Evolutionary conservation across 2,329 filamentous ascomycete genomes (phyloP), one percentile per base, ranked within the genome.

Genomic region (Polychaeton citri): DNA sequence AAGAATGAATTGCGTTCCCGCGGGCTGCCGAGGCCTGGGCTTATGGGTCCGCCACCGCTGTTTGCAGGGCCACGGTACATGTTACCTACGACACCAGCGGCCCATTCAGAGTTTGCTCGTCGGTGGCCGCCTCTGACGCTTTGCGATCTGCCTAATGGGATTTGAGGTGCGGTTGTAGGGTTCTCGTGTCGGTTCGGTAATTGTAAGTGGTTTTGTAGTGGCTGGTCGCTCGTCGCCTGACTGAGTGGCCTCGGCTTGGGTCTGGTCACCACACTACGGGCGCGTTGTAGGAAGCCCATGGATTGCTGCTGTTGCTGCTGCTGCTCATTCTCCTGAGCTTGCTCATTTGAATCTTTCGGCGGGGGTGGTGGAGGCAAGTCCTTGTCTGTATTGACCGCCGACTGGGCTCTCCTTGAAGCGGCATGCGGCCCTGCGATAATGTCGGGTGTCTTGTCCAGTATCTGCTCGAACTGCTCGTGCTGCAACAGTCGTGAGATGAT

Each of bases 401-500:
- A 17, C 34, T 30, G 13, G 13, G 13, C 21, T 48, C 38, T 34
- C 54, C 53, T 13, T 15, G 24, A 28, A 4, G 54, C 47, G 19
- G 48, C 38, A 3, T 53, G 42, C 10, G 57, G 51, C 18, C 66
- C 64, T 18, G 65, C 62, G 49, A 76, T 75, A 44, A 67, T 64
- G 38, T 79, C 74, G 35, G 74, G 74, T 6, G 80, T 82, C 58
- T 84, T 81, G 55, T 93, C 85, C 28, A 95, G 69, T 41, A 96
- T 93, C 43, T 84, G 78, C 62, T 98, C 88, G 48, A 94, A 96
- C 47, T 93, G 87, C 52, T 93, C 82, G 61, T 95, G 83, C 55
- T 93, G 82, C 43, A 98, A 72, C 31, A 98, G 74, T 38, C 90
- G 81, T 58, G 90, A 90, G 57, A 98, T 94, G 58, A 98, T 96